Evolutionary conservation across 495 filamentous ascomycete species (phyloP).

Genomic region (Penicillium arizonense): DNA sequence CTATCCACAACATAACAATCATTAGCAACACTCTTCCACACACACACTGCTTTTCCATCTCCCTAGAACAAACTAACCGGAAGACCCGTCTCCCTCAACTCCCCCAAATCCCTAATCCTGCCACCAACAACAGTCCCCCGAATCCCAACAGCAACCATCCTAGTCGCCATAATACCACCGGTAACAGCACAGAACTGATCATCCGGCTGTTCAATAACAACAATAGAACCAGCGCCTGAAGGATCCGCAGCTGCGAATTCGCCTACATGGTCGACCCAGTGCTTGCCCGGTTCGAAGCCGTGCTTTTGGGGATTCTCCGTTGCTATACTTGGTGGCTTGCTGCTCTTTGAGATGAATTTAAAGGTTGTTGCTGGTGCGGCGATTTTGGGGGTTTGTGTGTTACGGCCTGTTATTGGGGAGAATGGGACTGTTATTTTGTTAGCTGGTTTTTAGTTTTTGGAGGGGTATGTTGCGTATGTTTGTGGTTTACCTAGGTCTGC

Average conservation of each 20-base stretch:
- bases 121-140: conserved; percentile 58
- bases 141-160: conserved; percentile 58
- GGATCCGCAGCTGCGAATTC: conserved; percentile 21
- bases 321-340: conserved; percentile 23
- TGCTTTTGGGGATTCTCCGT: conserved; percentile 25
- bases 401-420: conserved; percentile 34
- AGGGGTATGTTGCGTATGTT: background rate
- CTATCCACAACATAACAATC: conserved; percentile 15
- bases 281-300: conserved; percentile 42
- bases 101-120: conserved; percentile 58
- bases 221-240: conserved; percentile 48
- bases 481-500: conserved; percentile 52
- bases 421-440: conserved; percentile 23
- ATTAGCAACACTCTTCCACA: background rate
- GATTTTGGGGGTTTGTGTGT: conserved; percentile 32
- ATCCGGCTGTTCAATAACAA: conserved; percentile 58
- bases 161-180: conserved; percentile 65
- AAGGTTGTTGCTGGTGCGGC: conserved; percentile 64
- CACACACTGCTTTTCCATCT: too few species aligned
- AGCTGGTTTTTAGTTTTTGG: background rate
- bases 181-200: conserved; percentile 62
- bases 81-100: conserved; percentile 45
- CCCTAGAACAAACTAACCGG: conserved; percentile 37
- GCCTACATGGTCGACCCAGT: conserved; percentile 57
- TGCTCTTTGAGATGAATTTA: conserved; percentile 54